Evolutionary conservation across 129 eudicot genomes (phyloP), one percentile per base, ranked within the genome.

Genomic region (Sambucus nigra): DNA sequence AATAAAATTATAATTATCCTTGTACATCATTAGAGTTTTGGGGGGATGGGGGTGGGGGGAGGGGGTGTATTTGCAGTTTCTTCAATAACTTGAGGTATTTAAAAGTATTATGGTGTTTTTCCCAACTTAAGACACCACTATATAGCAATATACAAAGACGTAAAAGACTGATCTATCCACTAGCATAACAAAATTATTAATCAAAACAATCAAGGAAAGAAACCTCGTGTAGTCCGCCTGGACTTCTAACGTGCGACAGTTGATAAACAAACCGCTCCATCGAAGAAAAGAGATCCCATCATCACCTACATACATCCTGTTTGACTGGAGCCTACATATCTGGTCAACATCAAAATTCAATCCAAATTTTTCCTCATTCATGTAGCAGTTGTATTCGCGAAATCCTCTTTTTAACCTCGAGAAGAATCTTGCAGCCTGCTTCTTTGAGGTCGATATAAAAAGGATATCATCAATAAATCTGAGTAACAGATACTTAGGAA

Each of bases 141-240:
- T 18, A 33, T 55, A 33, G 18, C 19, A 33, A n/a, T 33, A 17
- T 12, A 29, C 13, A 18, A 13, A 15, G n/a, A 22, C 3, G n/a
- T 7, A 18, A 25, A 53, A 18, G 29, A 12, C 16, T 53, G 2
- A 6, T 18, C 32, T 55, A 15, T 55, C 18, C 32, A 46, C 51
- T 5, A 4, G 24, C 10, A 18, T 55, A 2, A 35, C 14, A 39
- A 40, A 23, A n/a, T 4, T 57, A 40, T 2, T 5, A 35, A 35
- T 35, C 24, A 41, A 35, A 32, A 53, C 5, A 48, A 49, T 20
- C 20, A 51, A 12, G 38, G 7, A 31, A 16, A 5, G 14, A 41
- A 52, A 88, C 97, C 94, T 86, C 14, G 82, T 79, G 75, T 92
- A 92, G 76, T 92, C 99, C 11, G 94, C 99, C 66, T 92, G 99